These are phyloP conservation scores for Arthrobotrys musiformis DNA, from an alignment of 2,329 filamentous ascomycete species.

Conservation along the genomic window DNA sequence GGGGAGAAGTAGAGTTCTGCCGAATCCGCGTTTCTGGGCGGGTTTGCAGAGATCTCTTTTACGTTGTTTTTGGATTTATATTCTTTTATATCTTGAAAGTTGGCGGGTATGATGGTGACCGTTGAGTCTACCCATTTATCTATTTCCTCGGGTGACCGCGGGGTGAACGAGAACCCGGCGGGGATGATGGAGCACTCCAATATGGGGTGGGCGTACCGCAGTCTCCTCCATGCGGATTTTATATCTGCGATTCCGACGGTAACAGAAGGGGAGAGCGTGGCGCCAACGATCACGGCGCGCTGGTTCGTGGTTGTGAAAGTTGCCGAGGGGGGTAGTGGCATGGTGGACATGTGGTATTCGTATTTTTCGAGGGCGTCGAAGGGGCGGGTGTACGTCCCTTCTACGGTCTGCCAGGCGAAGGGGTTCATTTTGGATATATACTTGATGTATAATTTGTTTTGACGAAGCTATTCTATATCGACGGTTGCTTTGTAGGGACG, in stretches of 20 bases:
- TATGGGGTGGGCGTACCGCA: conserved; percentile 13
- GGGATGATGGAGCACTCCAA: conserved; percentile 3
- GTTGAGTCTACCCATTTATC: conserved; percentile 19
- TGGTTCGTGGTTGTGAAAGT: no score
- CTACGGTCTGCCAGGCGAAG: not conserved
- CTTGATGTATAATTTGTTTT: no score
- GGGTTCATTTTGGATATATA: not conserved
- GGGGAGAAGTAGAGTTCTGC: conserved; percentile 14
- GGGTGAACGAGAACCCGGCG: not conserved
- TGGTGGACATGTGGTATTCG: conserved; percentile 6
- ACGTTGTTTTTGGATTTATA: not conserved
- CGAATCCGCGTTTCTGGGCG: not conserved
- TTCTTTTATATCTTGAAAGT: not conserved
- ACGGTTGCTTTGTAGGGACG: no score
- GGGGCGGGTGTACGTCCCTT: not conserved
- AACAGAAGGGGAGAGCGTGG: not conserved
- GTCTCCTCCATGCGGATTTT: conserved; percentile 7
- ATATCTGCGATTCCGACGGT: not conserved
- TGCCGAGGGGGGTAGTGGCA: not conserved
- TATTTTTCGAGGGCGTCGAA: conserved; percentile 7
- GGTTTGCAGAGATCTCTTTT: not conserved
- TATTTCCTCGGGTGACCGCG: not conserved
- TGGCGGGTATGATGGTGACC: not conserved
- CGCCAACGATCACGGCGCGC: not conserved
- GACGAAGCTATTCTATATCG: no score